Conservation (phyloP, 192 early-diverging fungal genomes). For the Rhizophagus sp. region DNA sequence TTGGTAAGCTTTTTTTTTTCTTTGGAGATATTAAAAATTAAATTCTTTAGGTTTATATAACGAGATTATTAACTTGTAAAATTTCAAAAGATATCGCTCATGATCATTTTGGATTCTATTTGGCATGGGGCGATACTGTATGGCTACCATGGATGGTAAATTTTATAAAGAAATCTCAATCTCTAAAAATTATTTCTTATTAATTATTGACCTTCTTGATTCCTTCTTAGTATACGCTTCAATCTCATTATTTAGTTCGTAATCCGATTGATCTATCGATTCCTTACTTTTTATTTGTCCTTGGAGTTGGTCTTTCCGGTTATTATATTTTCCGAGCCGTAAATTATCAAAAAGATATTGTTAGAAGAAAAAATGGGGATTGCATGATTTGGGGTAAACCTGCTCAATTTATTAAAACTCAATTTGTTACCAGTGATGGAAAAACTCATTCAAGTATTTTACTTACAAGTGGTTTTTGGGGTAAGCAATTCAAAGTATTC, state of each 20-base stretch:
- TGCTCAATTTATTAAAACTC: slow-evolving; percentile 69
- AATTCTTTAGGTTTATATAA: not conserved
- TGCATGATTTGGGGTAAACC: slow-evolving; percentile 79
- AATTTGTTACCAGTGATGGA: slow-evolving; percentile 73
- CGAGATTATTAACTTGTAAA: not conserved
- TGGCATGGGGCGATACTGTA: slow-evolving; percentile 80
- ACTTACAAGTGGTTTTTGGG: slow-evolving; percentile 79
- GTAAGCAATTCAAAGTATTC: slow-evolving; percentile 35
- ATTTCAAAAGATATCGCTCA: slow-evolving; percentile 66
- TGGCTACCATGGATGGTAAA: slow-evolving; percentile 77
- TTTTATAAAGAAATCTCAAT: not conserved
- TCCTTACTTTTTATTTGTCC: slow-evolving; percentile 51
- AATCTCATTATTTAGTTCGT: slow-evolving; percentile 75
- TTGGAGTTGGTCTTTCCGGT: slow-evolving; percentile 60
- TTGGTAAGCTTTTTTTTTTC: slow-evolving; percentile 39
- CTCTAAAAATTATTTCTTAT: not conserved
- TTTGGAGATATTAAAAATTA: not conserved
- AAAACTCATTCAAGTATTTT: slow-evolving; percentile 65
- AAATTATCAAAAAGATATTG: slow-evolving; percentile 81
- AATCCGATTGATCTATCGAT: slow-evolving; percentile 67
- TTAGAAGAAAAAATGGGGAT: slow-evolving; percentile 67
- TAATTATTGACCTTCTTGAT: not conserved
- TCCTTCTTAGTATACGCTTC: slow-evolving; percentile 65
- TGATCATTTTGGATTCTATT: slow-evolving; percentile 87
- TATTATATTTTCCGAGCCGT: slow-evolving; percentile 81